These are phyloP conservation scores for Zalaria sp. DNA, from an alignment of 2,329 filamentous ascomycete species.

Conservation along the genomic window DNA sequence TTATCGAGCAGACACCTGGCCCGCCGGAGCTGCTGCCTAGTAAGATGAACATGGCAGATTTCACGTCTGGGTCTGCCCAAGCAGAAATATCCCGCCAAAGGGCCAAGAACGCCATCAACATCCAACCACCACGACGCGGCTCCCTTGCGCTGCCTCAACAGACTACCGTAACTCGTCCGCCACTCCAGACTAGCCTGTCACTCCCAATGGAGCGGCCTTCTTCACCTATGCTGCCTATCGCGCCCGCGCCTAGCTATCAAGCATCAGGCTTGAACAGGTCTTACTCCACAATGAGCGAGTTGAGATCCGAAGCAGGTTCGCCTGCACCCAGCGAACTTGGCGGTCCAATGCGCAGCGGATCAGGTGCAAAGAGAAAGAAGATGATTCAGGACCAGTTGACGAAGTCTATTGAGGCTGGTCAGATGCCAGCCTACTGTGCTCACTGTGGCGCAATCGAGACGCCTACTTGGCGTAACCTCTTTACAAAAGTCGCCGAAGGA, in stretches of 20 bases:
- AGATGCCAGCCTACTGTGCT: slow-evolving; percentile 75
- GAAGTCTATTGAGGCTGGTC: slow-evolving; percentile 54
- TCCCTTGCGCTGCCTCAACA: slow-evolving; percentile 20
- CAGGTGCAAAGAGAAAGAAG: slow-evolving; percentile 52
- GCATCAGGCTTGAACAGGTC: slow-evolving; percentile 3
- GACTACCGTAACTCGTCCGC: slow-evolving; percentile 20
- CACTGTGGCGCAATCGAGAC: slow-evolving; percentile 96
- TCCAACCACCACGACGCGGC: slow-evolving; percentile 15
- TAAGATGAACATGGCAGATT: slow-evolving; percentile 7
- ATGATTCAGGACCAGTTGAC: slow-evolving; percentile 43
- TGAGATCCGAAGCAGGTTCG: slow-evolving; percentile 19
- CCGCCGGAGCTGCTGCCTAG: slow-evolving; percentile 27
- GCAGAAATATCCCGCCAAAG: slow-evolving; percentile 5
- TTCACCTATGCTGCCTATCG: background rate
- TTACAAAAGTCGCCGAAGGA: slow-evolving; percentile 60
- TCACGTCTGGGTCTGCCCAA: slow-evolving; percentile 1
- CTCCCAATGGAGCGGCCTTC: slow-evolving; percentile 8
- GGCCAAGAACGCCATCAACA: slow-evolving; percentile 5
- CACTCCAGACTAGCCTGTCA: slow-evolving; percentile 12
- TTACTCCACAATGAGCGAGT: slow-evolving; percentile 5
- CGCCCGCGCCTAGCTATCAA: background rate
- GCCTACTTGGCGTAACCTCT: slow-evolving; percentile 89
- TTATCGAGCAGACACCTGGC: slow-evolving; percentile 23
- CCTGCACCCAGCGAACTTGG: slow-evolving; percentile 18
- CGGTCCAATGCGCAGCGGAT: slow-evolving; percentile 23